Base-by-base conservation (phyloP, 2,329 filamentous ascomycete species). In the Colletotrichum horii region DNA sequence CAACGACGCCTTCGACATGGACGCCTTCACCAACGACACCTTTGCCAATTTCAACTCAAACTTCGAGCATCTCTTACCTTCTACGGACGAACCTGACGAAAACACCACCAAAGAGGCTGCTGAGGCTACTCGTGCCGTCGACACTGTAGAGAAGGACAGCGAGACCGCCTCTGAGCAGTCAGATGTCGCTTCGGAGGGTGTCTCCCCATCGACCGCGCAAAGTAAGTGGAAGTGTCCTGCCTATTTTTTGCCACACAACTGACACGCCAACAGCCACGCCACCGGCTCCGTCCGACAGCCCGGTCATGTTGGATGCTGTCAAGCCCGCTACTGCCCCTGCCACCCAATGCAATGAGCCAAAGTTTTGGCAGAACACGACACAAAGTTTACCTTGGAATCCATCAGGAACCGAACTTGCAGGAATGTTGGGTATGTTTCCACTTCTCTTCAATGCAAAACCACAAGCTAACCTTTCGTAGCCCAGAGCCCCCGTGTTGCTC, bases 111-210 rank as follows among this genome's bases (percentile, higher is more conserved):
- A 22, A 0, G 11, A 4, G 22, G 6, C 43, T 52, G 11, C 12
- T 2, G 43, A 22, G 11, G n/a, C 1, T 0, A 14, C 43, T 52
- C 43, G n/a, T 4, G 0, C 2, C n/a, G 0, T 52, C 43, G n/a
- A 52, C 11, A 8, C n/a, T 52, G 22, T 16, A 22, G 43, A 22
- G 6, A 11, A 52, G n/a, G 43, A 52, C n/a, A 52, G 43, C 43
- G 43, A 14, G n/a, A 52, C 0, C n/a, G n/a, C 11, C 43, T 52
- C 43, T 52, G n/a, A 14, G 43, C 43, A 24, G n/a, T 14, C 1
- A 52, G 24, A 11, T 1, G 43, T 22, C 0, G n/a, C 11, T 52
- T 52, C 43, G 43, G 11, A 8, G 43, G n/a, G 14, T 24, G 11
- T 14, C n/a, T 52, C 43, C 43, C 43, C 43, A 8, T 12, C n/a